Evolutionary conservation across 2,329 filamentous ascomycete genomes (phyloP), one percentile per base, ranked within the genome.

Genomic region (Shiraia bambusicola): DNA sequence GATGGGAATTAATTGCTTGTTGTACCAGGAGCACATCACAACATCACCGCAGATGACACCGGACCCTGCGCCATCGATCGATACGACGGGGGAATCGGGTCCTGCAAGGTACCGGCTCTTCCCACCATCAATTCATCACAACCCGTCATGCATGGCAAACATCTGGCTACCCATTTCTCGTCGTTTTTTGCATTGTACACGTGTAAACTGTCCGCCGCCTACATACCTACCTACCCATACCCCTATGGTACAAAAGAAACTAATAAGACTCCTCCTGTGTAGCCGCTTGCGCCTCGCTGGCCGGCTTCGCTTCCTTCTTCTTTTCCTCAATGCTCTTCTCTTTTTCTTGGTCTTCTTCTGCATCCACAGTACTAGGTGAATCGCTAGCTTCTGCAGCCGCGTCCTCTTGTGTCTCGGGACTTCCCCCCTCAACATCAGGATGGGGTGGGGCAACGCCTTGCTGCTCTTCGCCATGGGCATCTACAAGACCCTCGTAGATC

Each of bases 351-450:
- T 75, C 73, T 25, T 67, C 70, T 6, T 50, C 62, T 8, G 59
- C 69, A 27, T 68, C 65, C 12, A 70, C 71, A 9, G 58, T 68
- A 2, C 71, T 67, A 35, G 72, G 72, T 12, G 54, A 54, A 9
- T 70, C 66, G 42, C 65, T 73, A 10, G 66, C 69, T 45, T 68
- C 66, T 2, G 58, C 59, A 2, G 56, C 56, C 38, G 61, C 53
- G n/a, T 62, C 54, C 13, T 71, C 70, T 16, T 69, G 67, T 9
- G 79, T 83, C 53, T 78, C 77, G 1, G 79, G 80, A 49, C 82
- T 79, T 40, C 75, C 47, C 24, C 78, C 80, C 52, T 83, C 73
- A 2, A 74, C 75, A 56, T 81, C 78, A 2, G 78, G 78, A 57
- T 81, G 79, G 46, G 74, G 73, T 32, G 76, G 78, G 37, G 74